Percentiles rank a stretch among this genome's conserved stretches.
phyloP scores from a whole-genome alignment of 164 flowering plant species.

The Annona cherimola region DNA sequence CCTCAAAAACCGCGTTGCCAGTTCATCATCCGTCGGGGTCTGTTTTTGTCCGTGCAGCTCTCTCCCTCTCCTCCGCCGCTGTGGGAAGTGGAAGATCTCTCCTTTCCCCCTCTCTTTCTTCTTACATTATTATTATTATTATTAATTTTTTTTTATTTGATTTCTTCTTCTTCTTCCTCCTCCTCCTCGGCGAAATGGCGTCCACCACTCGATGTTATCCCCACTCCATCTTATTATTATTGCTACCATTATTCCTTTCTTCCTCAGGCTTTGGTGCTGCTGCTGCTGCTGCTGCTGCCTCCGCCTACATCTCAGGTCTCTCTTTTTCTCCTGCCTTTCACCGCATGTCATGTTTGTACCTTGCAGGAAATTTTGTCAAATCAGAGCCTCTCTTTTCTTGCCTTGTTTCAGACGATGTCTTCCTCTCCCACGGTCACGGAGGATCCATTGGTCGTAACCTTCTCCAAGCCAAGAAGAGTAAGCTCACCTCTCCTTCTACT shows the following conservation, averaged over 20 bases:
- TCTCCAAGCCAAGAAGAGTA: conserved; percentile 47
- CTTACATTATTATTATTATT: neutral
- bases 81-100: neutral
- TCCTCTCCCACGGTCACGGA: conserved; percentile 16
- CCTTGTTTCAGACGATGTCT: conserved; percentile 29
- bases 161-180: neutral
- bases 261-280: conserved; percentile 11
- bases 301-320: conserved; percentile 45
- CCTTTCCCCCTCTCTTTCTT: neutral
- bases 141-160: too few relatives aligned
- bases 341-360: neutral
- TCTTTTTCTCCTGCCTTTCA: neutral
- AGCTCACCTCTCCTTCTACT: neutral
- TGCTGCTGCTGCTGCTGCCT: conserved; percentile 9
- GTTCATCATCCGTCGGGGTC: neutral
- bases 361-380: neutral
- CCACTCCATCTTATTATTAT: neutral
- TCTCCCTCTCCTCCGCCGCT: neutral
- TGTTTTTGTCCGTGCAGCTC: neutral
- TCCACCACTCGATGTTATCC: neutral
- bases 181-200: conserved; percentile 13
- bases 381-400: neutral
- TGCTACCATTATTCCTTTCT: conserved; percentile 16
- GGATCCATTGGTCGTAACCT: conserved; percentile 37
- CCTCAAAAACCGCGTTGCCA: too few relatives aligned